A percentile compares a stretch with the other conserved stretches of the same genome.
phyloP scores from a whole-genome alignment of 2,329 filamentous ascomycete species.

The Cladosporium colombiae region DNA sequence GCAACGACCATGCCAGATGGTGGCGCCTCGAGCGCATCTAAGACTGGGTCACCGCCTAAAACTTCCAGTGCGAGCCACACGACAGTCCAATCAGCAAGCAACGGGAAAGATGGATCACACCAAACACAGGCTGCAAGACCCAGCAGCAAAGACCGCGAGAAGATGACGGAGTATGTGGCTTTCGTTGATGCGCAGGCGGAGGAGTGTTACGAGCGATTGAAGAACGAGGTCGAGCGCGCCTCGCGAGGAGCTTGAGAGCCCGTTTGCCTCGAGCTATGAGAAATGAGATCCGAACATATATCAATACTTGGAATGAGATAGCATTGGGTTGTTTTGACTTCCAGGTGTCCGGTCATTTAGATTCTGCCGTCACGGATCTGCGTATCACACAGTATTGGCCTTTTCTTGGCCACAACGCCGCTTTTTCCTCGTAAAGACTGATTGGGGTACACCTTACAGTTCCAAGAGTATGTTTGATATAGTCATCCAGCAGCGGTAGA shows the following conservation, averaged over 20 bases:
- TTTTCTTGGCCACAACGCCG: neutral
- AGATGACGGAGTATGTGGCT: conserved; percentile 2
- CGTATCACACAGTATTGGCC: neutral
- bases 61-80: neutral
- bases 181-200: conserved; percentile 8
- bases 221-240: neutral
- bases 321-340: neutral
- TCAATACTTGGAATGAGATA: neutral
- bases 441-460: neutral
- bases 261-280: neutral
- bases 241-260: neutral
- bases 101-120: neutral
- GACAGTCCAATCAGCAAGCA: neutral
- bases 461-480: neutral
- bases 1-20: neutral
- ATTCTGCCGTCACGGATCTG: neutral
- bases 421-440: neutral
- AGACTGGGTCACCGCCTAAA: neutral
- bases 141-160: neutral
- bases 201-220: neutral
- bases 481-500: neutral
- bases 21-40: neutral
- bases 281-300: neutral
- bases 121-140: neutral
- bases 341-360: neutral